Conservation (phyloP, 352 stramenopile species). For the Phytophthora niederhauseri region DNA sequence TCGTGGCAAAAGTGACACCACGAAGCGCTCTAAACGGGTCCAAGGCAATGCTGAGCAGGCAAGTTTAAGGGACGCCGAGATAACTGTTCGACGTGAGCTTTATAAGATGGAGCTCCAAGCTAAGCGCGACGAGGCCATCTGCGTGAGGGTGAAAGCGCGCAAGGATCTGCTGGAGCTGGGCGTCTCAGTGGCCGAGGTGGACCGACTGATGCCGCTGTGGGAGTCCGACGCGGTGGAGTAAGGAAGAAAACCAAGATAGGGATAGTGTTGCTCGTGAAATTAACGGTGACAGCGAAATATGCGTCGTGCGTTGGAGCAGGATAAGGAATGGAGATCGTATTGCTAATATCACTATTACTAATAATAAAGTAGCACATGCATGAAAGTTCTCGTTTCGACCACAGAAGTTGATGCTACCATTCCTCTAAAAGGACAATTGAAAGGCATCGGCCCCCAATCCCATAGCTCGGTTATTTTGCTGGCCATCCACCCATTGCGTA, state of each 20-base stretch:
- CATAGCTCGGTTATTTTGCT: no score
- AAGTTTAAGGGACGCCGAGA: background rate
- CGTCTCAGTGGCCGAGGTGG: slow-evolving; percentile 30
- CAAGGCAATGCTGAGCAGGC: background rate
- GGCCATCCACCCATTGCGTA: no score
- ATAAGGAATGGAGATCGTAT: no score
- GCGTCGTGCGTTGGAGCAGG: no score
- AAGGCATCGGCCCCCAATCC: no score
- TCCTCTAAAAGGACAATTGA: no score
- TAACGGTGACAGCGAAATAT: no score
- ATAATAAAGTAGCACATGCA: no score
- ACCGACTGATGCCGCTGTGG: slow-evolving; percentile 40
- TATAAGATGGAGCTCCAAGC: slow-evolving; percentile 44
- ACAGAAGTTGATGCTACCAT: no score
- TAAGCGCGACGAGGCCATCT: slow-evolving; percentile 42
- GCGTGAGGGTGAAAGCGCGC: slow-evolving; percentile 36
- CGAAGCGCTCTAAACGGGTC: background rate
- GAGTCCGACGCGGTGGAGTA: background rate
- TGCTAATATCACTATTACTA: background rate
- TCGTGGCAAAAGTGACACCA: background rate
- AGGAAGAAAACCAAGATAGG: background rate
- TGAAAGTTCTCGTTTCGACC: no score
- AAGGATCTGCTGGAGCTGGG: slow-evolving; percentile 49
- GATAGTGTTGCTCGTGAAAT: no score
- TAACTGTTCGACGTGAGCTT: slow-evolving; percentile 29